A percentile compares a stretch with the other conserved stretches of the same genome.
Evolutionary conservation across 768 basidiomycete genomes (phyloP).

Genomic region (Naganishia vaughanmartiniae): DNA sequence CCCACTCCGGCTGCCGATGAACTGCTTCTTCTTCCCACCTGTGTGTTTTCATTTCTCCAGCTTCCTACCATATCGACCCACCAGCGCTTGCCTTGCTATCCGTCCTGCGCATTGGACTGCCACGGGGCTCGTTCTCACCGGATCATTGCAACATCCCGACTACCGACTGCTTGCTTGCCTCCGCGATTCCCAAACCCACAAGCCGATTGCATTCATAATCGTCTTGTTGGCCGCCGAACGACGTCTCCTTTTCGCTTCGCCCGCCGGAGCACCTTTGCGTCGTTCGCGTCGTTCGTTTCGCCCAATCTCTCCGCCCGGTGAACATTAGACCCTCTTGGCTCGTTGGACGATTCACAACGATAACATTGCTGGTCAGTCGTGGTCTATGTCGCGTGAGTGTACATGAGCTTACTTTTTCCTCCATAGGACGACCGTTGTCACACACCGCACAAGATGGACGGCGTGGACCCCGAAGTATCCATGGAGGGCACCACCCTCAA

Average conservation of each 20-base stretch:
- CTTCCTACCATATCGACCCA: too few relatives aligned
- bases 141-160: background rate
- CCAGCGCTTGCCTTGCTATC: background rate
- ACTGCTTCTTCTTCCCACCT: too few relatives aligned
- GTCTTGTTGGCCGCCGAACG: background rate
- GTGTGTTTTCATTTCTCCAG: too few relatives aligned
- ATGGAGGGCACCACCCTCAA: constrained; percentile 14
- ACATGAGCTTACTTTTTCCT: background rate
- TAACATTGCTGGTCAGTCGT: background rate
- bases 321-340: background rate
- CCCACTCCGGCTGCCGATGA: too few relatives aligned
- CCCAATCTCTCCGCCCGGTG: background rate
- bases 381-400: background rate
- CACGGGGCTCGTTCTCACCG: background rate
- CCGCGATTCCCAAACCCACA: background rate
- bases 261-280: background rate
- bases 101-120: background rate
- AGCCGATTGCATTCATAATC: constrained; percentile 27
- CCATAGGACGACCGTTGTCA: background rate
- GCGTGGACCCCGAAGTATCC: constrained; percentile 4
- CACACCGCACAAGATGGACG: background rate
- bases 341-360: too few relatives aligned
- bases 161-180: background rate
- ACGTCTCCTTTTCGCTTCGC: background rate
- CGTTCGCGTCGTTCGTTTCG: background rate